Conservation (phyloP, 2,329 filamentous ascomycete genomes). For the Colletotrichum eremochloae region DNA sequence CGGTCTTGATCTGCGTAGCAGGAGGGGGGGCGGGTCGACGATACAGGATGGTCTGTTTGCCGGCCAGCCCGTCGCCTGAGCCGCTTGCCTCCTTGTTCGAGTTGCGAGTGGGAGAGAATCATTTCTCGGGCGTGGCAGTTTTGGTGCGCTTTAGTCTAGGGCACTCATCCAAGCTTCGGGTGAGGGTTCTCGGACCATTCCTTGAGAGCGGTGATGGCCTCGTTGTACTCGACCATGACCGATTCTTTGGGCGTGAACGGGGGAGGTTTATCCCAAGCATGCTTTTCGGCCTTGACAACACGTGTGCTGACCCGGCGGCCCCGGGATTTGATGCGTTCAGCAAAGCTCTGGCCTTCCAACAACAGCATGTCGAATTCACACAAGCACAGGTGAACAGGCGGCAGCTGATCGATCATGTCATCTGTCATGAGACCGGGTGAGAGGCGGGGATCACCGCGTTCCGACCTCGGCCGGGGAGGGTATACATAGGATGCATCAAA, state of each 20-base stretch:
- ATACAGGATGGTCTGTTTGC: slow-evolving; percentile 25
- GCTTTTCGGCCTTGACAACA: slow-evolving; percentile 60
- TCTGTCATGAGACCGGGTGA: slow-evolving; percentile 70
- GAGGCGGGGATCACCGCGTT: slow-evolving; percentile 66
- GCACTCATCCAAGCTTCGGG: background rate
- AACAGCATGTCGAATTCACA: slow-evolving; percentile 78
- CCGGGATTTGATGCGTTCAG: slow-evolving; percentile 63
- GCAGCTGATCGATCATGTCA: slow-evolving; percentile 64
- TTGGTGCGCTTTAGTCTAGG: no score
- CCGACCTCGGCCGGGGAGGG: slow-evolving; percentile 59
- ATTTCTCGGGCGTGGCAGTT: no score
- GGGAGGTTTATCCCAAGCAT: slow-evolving; percentile 64
- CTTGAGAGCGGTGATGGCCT: slow-evolving; percentile 57
- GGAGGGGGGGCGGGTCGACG: slow-evolving; percentile 25
- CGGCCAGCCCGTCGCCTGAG: slow-evolving; percentile 24
- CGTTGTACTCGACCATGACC: slow-evolving; percentile 61
- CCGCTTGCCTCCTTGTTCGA: slow-evolving; percentile 19
- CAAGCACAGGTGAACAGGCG: slow-evolving; percentile 69
- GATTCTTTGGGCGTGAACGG: slow-evolving; percentile 60
- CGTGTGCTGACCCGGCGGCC: slow-evolving; percentile 51
- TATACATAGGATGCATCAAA: slow-evolving; percentile 74
- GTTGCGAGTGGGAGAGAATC: no score
- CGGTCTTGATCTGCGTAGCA: slow-evolving; percentile 22
- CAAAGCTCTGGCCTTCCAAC: slow-evolving; percentile 71
- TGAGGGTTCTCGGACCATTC: slow-evolving; percentile 49